Evolutionary conservation across 306 rosid species (phyloP).

Genomic region (Dicorynia guianensis): DNA sequence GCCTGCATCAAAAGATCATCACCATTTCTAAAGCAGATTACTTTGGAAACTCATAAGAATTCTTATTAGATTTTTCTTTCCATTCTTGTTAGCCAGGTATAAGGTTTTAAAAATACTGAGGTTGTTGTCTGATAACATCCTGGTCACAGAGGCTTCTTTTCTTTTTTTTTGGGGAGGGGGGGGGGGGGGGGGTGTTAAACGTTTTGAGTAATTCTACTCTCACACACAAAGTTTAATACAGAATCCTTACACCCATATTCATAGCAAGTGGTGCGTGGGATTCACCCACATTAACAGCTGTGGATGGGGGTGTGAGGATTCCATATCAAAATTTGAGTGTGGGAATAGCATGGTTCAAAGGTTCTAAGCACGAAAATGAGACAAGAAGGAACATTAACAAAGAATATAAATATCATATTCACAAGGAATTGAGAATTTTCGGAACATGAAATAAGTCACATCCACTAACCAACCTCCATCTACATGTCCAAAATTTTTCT

Average conservation of each 20-base stretch:
- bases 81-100: background rate
- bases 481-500: conserved; percentile 9
- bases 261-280: no score
- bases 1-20: conserved; percentile 58
- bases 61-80: background rate
- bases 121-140: background rate
- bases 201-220: no score
- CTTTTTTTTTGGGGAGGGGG: no score
- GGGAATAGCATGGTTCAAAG: no score
- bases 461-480: background rate
- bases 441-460: background rate
- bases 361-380: no score
- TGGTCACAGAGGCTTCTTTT: no score
- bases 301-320: no score
- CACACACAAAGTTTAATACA: no score
- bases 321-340: no score
- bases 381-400: background rate
- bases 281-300: no score
- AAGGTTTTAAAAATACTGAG: background rate
- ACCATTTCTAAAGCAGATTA: conserved; percentile 1
- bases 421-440: background rate
- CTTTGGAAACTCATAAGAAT: conserved; percentile 1
- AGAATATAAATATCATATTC: conserved; percentile 6
- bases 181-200: no score
- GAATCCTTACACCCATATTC: no score